Conservation (phyloP, 2,329 filamentous ascomycete genomes). For the Anthostomella pinea region DNA sequence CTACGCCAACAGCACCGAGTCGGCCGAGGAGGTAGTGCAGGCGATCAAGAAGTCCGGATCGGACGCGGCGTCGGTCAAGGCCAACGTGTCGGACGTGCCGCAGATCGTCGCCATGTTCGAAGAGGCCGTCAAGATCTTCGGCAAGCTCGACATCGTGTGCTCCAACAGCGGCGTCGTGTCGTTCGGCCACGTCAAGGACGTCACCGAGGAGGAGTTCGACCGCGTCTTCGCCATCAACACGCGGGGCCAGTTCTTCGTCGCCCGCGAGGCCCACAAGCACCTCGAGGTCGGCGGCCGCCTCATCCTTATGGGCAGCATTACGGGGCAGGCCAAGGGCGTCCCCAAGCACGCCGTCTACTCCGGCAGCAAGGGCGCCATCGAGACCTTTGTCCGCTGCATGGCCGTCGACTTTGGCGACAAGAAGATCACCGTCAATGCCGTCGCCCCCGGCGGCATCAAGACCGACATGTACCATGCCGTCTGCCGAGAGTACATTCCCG, state of each 20-base stretch:
- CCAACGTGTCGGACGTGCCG: slow-evolving; percentile 63
- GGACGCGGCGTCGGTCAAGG: slow-evolving; percentile 63
- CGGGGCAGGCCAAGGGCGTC: slow-evolving; percentile 63
- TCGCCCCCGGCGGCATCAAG: slow-evolving; percentile 66
- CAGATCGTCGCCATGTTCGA: slow-evolving; percentile 64
- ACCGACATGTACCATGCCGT: slow-evolving; percentile 67
- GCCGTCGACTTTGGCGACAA: slow-evolving; percentile 68
- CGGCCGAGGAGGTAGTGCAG: slow-evolving; percentile 63
- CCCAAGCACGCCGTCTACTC: slow-evolving; percentile 73
- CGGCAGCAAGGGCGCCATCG: slow-evolving; percentile 71
- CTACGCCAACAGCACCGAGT: slow-evolving; percentile 63
- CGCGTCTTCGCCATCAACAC: slow-evolving; percentile 68
- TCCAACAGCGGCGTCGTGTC: slow-evolving; percentile 68
- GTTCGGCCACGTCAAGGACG: slow-evolving; percentile 67
- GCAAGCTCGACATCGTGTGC: slow-evolving; percentile 67
- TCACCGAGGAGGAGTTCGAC: slow-evolving; percentile 68
- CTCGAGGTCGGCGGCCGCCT: slow-evolving; percentile 66
- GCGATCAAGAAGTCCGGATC: slow-evolving; percentile 63
- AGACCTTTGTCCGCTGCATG: slow-evolving; percentile 73
- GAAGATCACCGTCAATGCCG: slow-evolving; percentile 65
- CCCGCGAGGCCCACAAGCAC: slow-evolving; percentile 67
- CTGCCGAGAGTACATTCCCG: slow-evolving; percentile 62
- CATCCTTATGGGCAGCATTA: slow-evolving; percentile 72
- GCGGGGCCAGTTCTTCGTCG: slow-evolving; percentile 69
- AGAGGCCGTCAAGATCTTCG: slow-evolving; percentile 60